These are phyloP conservation scores for Arthromyces matolae DNA, from an alignment of 768 basidiomycete species.

Conservation along the genomic window DNA sequence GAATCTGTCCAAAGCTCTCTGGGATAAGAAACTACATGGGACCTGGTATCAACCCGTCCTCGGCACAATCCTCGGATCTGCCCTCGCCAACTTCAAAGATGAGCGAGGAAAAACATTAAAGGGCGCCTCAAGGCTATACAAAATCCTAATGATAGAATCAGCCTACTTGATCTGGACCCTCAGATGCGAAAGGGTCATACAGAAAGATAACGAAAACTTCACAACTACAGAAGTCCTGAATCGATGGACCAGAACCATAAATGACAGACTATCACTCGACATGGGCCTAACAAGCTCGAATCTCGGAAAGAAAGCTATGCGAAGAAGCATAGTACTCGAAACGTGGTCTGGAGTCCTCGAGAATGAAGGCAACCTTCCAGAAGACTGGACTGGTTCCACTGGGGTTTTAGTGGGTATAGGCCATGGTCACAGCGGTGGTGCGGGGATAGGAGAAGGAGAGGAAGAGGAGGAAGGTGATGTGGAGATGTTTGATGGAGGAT, in stretches of 20 bases:
- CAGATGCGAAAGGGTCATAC: neutral
- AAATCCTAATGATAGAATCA: neutral
- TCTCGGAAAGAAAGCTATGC: too few relatives aligned
- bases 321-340: too few relatives aligned
- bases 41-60: neutral
- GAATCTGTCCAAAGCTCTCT: neutral
- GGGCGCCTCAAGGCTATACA: neutral
- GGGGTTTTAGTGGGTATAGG: conserved; percentile 7
- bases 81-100: neutral
- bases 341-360: too few relatives aligned
- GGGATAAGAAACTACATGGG: neutral
- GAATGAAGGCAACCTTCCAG: neutral
- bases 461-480: neutral
- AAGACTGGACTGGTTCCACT: neutral
- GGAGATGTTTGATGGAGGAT: neutral
- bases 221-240: neutral
- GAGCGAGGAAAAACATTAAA: neutral
- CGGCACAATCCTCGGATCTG: neutral
- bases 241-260: neutral
- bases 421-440: neutral
- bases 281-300: too few relatives aligned
- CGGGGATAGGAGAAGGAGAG: neutral
- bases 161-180: conserved; percentile 1
- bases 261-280: too few relatives aligned
- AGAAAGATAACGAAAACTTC: neutral